These are phyloP conservation scores for Vararia minispora DNA, from an alignment of 768 basidiomycete genomes.

Conservation along the genomic window DNA sequence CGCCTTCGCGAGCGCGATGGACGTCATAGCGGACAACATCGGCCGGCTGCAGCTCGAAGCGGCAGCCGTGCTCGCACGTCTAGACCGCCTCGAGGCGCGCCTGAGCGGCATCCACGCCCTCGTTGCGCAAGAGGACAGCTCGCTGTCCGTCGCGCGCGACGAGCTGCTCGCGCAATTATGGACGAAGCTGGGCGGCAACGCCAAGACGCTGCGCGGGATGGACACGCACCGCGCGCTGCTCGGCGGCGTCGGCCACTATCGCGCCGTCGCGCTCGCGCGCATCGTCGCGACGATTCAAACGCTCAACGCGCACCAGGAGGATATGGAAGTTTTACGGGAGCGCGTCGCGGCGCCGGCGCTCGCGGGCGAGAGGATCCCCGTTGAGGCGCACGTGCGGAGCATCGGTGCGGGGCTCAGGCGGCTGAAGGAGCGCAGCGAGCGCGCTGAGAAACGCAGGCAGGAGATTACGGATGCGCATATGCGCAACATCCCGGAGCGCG, in stretches of 20 bases:
- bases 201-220: conserved; percentile 33
- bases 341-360: conserved; percentile 60
- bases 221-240: conserved; percentile 43
- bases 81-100: conserved; percentile 52
- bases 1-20: conserved; percentile 56
- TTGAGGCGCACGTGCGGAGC: conserved; percentile 68
- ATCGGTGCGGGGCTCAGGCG: conserved; percentile 53
- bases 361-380: conserved; percentile 44
- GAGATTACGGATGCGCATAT: conserved; percentile 27
- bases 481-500: too few relatives aligned
- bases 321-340: conserved; percentile 69
- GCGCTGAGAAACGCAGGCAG: conserved; percentile 37
- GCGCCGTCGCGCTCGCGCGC: conserved; percentile 50
- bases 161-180: conserved; percentile 57
- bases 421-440: conserved; percentile 44
- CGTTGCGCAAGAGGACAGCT: conserved; percentile 43
- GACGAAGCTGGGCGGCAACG: conserved; percentile 60
- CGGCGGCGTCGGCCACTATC: conserved; percentile 41
- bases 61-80: conserved; percentile 39
- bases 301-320: conserved; percentile 52
- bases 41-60: conserved; percentile 57
- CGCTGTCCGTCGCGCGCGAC: conserved; percentile 31
- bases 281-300: conserved; percentile 56
- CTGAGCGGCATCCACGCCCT: conserved; percentile 47
- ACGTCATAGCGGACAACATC: conserved; percentile 40